Base-by-base conservation (phyloP, 163 green algal species). In the Coccomyxa subellipsoidea region DNA sequence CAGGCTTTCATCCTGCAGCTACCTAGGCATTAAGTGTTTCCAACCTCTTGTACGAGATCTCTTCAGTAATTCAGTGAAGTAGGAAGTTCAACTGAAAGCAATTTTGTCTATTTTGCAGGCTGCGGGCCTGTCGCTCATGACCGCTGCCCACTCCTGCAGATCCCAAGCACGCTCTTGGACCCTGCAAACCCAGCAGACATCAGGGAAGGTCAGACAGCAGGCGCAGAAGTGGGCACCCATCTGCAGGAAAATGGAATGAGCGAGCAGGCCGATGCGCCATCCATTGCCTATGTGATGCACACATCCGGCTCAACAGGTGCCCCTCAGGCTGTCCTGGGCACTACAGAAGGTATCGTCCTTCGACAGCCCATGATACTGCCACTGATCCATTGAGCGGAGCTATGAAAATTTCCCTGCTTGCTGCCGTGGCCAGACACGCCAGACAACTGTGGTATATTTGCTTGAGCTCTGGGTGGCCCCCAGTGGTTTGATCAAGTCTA, bases 231-330 rank as follows among this genome's bases (percentile, higher is more conserved):
- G 47, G 23, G 4, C 47, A 59, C 15, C 47, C 21, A 2, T 12
- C 5, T 12, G 21, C 47, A 59, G 47, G 15, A 12, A 59, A 59
- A 18, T 18, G 21, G 47, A 59, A 59, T 2, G 47, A 59, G 47
- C 15, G 15, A 8, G n/a, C n/a, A n/a, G n/a, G n/a, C n/a, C n/a
- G n/a, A n/a, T n/a, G n/a, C n/a, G n/a, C n/a, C n/a, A n/a, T n/a
- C n/a, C 66, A 73, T 73, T 34, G n/a, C n/a, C 66, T 85, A 92
- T 78, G 77, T 95, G 38, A 81, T 95, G 53, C 88, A 81, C 84
- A 95, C 91, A 0, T 93, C 89, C 0, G 91, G 91, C 3, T 92
- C 87, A 21, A 93, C 89, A 21, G 90, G 91, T 21, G 27, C 18
- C 2, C 89, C 91, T 8, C 39, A 85, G n/a, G 89, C 85, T 8